Percentiles rank a stretch among this genome's conserved stretches.
Conservation (phyloP, 140 eudicot genomes). For the Anethum foeniculum region DNA sequence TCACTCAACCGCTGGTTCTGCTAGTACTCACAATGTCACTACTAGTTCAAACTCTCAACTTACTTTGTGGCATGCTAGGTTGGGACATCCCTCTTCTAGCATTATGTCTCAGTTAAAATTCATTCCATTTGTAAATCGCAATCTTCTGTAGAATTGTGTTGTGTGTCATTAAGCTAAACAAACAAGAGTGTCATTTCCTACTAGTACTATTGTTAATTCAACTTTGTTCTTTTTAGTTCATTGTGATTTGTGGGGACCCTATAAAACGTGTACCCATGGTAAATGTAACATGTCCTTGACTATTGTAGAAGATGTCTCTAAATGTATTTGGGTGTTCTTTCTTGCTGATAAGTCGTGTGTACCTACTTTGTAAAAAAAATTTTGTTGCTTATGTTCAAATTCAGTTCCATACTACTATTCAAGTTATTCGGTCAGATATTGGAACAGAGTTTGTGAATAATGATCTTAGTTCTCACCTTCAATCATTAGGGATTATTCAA, state of each 20-base stretch:
- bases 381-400: no score
- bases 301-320: constrained; percentile 6
- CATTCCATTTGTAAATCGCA: neutral
- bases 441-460: no score
- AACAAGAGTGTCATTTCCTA: neutral
- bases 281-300: constrained; percentile 2
- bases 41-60: no score
- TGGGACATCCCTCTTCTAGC: neutral
- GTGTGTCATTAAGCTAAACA: neutral
- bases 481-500: no score
- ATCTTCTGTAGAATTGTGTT: neutral
- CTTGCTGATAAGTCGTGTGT: neutral
- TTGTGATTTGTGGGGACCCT: constrained; percentile 19
- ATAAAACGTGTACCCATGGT: neutral
- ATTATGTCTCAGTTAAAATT: no score
- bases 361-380: no score
- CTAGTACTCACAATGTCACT: no score
- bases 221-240: neutral
- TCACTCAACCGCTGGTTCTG: no score
- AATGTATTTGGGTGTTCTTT: neutral
- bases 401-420: no score
- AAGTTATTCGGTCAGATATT: no score
- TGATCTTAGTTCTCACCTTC: no score
- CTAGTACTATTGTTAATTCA: neutral
- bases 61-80: neutral